Evolutionary conservation across 2,329 filamentous ascomycete species (phyloP).

Genomic region (Pezizomycotina sp.): DNA sequence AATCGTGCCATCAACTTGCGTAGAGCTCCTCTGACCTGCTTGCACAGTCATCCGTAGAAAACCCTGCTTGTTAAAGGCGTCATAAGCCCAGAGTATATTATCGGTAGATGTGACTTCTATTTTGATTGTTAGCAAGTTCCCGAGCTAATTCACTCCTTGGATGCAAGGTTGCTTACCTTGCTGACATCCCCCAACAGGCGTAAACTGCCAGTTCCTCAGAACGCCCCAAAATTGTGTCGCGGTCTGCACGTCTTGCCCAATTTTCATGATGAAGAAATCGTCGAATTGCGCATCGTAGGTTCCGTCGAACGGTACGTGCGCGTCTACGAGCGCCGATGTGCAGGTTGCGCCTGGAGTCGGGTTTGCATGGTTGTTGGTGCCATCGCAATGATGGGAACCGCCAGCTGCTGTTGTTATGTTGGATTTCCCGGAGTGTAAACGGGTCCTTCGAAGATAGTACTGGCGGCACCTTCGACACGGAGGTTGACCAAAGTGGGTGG

Average conservation of each 20-base stretch:
- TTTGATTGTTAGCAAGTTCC: too few relatives aligned
- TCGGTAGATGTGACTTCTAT: too few relatives aligned
- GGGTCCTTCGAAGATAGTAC: slow-evolving; percentile 21
- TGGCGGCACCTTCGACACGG: slow-evolving; percentile 22
- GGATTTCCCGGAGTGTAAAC: slow-evolving; percentile 14
- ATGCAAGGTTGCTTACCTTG: too few relatives aligned
- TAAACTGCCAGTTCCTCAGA: slow-evolving; percentile 16
- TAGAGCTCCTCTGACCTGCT: too few relatives aligned
- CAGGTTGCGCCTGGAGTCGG: slow-evolving; percentile 18
- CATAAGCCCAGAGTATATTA: too few relatives aligned
- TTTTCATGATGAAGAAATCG: slow-evolving; percentile 21
- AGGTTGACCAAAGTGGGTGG: slow-evolving; percentile 7
- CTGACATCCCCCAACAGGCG: slow-evolving; percentile 18
- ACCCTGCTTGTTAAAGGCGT: too few relatives aligned
- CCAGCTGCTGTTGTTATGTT: slow-evolving; percentile 20
- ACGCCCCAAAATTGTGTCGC: slow-evolving; percentile 20
- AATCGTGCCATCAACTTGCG: too few relatives aligned
- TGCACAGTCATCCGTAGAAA: too few relatives aligned
- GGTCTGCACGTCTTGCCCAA: slow-evolving; percentile 2
- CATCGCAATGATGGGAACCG: slow-evolving; percentile 21
- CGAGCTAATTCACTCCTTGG: too few relatives aligned
- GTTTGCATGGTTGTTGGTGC: slow-evolving; percentile 7
- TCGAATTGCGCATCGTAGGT: slow-evolving; percentile 11
- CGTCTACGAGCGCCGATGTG: slow-evolving; percentile 19
- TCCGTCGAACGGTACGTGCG: slow-evolving; percentile 21